These are phyloP conservation scores for Poa annua DNA, from an alignment of 176 grass and related monocot species.

Conservation along the genomic window DNA sequence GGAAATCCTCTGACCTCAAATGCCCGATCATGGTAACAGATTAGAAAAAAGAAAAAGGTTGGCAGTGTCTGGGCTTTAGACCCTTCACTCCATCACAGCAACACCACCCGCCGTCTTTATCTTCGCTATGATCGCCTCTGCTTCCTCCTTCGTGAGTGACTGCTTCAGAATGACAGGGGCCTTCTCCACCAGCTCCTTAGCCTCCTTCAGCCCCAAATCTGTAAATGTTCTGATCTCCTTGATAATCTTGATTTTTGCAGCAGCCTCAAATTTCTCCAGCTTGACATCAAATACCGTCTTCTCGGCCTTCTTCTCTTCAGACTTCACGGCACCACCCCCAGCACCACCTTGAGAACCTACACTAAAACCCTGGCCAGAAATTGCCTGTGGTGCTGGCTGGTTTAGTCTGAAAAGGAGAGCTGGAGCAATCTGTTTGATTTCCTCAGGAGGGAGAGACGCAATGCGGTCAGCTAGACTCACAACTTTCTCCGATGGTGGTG, in stretches of 20 bases:
- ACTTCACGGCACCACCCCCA: slow-evolving; percentile 29
- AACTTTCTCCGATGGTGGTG: slow-evolving; percentile 79
- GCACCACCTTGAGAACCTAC: slow-evolving; percentile 59
- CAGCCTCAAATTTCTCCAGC: slow-evolving; percentile 92
- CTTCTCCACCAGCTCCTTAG: slow-evolving; percentile 93
- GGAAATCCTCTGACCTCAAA: slow-evolving; percentile 13
- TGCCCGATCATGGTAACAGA: slow-evolving; percentile 33
- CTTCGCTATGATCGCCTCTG: slow-evolving; percentile 80
- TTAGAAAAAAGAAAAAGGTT: slow-evolving; percentile 22
- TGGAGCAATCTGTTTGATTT: slow-evolving; percentile 96
- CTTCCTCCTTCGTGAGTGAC: slow-evolving; percentile 94
- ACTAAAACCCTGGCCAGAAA: slow-evolving; percentile 84
- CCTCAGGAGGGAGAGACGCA: slow-evolving; percentile 67
- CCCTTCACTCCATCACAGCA: slow-evolving; percentile 81
- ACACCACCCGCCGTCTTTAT: slow-evolving; percentile 88
- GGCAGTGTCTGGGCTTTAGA: background rate
- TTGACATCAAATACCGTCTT: slow-evolving; percentile 93
- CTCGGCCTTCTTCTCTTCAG: slow-evolving; percentile 90
- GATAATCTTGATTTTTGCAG: slow-evolving; percentile 97
- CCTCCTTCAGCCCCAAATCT: slow-evolving; percentile 85
- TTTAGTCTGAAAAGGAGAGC: slow-evolving; percentile 71
- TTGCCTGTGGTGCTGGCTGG: slow-evolving; percentile 60
- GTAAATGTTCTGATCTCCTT: slow-evolving; percentile 97
- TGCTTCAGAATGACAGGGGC: slow-evolving; percentile 85
- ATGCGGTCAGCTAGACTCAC: slow-evolving; percentile 82